Base-by-base conservation (phyloP, 1,139 yeast species). In the Blastobotrys apis region DNA sequence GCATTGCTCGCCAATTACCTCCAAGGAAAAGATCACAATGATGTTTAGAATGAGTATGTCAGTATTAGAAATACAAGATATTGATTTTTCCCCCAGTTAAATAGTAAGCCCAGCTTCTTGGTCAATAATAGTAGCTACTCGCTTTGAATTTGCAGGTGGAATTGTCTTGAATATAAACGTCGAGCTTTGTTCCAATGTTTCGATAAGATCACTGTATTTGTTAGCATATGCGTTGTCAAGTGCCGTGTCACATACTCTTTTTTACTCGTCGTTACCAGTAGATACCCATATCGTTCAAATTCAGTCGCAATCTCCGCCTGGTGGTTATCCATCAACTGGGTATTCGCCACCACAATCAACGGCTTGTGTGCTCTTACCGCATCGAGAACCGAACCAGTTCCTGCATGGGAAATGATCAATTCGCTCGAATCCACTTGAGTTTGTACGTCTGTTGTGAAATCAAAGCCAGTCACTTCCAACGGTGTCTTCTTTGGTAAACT, bases 361-460 rank as follows among this genome's bases (percentile, higher is more conserved):
- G 74, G 77, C 57, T 77, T 79, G 2, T 66, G 49, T 26, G 69
- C 62, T 19, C 90, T 69, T 31, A 87, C 64, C 0, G 85, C 74
- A 57, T 92, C 98, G 17, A 92, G 64, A 8, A 92, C 84, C 0
- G 96, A 84, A 1, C 98, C 98, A 0, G 97, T 86, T 19, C 73
- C 97, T 0, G 95, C 97, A 62, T 92, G 97, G 1, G 95, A 81
- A 10, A 92, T 73, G 5, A 90, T 84, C 36, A 85, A 56, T 44
- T 79, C 79, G 1, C 75, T 48, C 6, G 53, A 40, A 38, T 62
- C 57, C 56, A 82, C 59, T 53, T 68, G 60, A 1, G 63, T 52
- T 4, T 77, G 68, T 58, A 78, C 80, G 1, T 77, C 72, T 26
- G 54, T 43, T 4, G 59, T 51, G 38, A 66, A 62, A 23, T 46